Evolutionary conservation across 1,284 basidiomycete genomes (phyloP).

Genomic region (Takashimella tepidaria): DNA sequence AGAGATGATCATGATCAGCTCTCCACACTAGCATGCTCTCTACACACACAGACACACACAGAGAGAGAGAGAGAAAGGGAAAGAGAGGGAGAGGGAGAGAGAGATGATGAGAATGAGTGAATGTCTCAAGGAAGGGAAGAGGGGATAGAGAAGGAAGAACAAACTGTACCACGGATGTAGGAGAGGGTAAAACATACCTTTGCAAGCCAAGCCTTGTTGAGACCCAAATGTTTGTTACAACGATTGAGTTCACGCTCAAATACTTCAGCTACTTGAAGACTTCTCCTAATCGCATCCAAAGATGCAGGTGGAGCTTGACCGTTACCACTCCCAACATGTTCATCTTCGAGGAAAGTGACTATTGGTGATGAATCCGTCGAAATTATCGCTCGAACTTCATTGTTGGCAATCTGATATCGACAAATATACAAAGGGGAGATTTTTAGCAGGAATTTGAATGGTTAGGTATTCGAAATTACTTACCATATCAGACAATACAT

Average conservation of each 20-base stretch:
- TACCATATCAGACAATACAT: slow-evolving; percentile 30
- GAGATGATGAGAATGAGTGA: too few species aligned
- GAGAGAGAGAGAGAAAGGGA: too few species aligned
- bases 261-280: slow-evolving; percentile 7
- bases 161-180: too few species aligned
- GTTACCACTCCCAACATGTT: slow-evolving; percentile 15
- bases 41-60: too few species aligned
- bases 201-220: slow-evolving; percentile 28
- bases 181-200: slow-evolving; percentile 27
- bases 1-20: too few species aligned
- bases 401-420: slow-evolving; percentile 13
- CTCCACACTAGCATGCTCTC: too few species aligned
- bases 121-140: too few species aligned
- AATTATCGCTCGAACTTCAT: slow-evolving; percentile 23
- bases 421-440: too few species aligned
- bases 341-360: slow-evolving; percentile 32
- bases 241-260: slow-evolving; percentile 24
- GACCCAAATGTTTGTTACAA: slow-evolving; percentile 20
- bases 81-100: too few species aligned
- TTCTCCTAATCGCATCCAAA: not conserved
- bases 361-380: slow-evolving; percentile 10
- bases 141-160: too few species aligned
- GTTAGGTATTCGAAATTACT: slow-evolving; percentile 4
- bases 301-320: not conserved
- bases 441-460: too few species aligned